phyloP scores from a whole-genome alignment of 768 basidiomycete genomes.

The Naematelia encephala region DNA sequence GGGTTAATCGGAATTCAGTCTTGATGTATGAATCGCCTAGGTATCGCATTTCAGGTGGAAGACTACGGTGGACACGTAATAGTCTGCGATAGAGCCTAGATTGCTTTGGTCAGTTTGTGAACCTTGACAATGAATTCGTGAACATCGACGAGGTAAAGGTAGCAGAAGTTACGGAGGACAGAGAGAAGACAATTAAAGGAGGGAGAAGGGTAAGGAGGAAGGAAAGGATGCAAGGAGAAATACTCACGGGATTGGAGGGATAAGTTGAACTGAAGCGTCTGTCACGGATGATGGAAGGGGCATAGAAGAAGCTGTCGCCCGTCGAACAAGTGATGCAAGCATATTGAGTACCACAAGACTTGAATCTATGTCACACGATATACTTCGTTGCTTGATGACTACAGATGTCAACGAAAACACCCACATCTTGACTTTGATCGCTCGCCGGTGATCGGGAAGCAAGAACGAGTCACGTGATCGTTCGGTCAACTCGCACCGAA shows the following conservation, averaged over 20 bases:
- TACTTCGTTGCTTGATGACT: no score
- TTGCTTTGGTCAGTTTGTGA: no score
- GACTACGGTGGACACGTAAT: slow-evolving; percentile 69
- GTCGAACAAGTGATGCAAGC: slow-evolving; percentile 26
- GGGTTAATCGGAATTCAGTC: slow-evolving; percentile 82
- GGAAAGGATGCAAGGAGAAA: background rate
- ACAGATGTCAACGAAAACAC: no score
- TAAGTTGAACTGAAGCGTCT: slow-evolving; percentile 65
- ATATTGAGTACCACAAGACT: no score
- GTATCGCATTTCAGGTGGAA: slow-evolving; percentile 74
- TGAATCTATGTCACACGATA: no score
- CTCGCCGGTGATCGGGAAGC: background rate
- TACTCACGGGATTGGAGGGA: slow-evolving; percentile 79
- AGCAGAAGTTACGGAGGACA: background rate
- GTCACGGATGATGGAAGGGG: slow-evolving; percentile 61
- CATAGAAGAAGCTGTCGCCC: slow-evolving; percentile 59
- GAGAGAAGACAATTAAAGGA: background rate
- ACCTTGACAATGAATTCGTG: no score
- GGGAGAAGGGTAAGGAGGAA: background rate
- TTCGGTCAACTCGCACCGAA: background rate
- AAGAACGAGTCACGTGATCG: background rate
- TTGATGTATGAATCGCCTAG: slow-evolving; percentile 85
- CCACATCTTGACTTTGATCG: background rate
- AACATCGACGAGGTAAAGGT: no score
- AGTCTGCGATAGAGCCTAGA: slow-evolving; percentile 78